These are phyloP conservation scores for Blastosporella zonata DNA, from an alignment of 1,284 basidiomycete genomes.

Conservation along the genomic window DNA sequence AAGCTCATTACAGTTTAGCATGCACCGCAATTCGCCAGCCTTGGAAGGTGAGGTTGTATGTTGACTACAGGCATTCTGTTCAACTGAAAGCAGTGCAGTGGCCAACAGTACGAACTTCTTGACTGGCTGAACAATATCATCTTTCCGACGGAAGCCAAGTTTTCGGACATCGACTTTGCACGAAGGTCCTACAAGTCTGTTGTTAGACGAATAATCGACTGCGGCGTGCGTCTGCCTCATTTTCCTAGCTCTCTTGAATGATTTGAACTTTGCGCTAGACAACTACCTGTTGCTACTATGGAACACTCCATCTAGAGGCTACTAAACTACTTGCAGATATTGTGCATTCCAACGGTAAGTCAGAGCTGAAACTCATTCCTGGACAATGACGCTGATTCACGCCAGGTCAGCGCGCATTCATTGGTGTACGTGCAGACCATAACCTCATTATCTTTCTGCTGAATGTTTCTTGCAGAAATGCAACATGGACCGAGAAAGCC, in stretches of 20 bases:
- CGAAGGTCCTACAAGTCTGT: conserved; percentile 68
- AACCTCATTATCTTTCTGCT: neutral
- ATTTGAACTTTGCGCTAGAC: conserved; percentile 59
- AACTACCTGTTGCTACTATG: conserved; percentile 93
- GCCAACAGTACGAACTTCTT: conserved; percentile 81
- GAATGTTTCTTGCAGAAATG: conserved; percentile 65
- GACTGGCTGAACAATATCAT: conserved; percentile 89
- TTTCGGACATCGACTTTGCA: conserved; percentile 74
- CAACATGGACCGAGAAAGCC: conserved; percentile 86
- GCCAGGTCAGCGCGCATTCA: conserved; percentile 71
- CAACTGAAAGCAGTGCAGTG: conserved; percentile 39
- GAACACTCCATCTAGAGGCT: conserved; percentile 77
- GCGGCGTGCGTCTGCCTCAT: conserved; percentile 61
- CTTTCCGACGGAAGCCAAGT: conserved; percentile 87
- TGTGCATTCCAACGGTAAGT: conserved; percentile 63
- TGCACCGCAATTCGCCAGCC: conserved; percentile 85
- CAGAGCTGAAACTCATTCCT: conserved; percentile 12
- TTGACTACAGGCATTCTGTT: conserved; percentile 5
- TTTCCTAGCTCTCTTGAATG: neutral
- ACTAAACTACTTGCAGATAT: conserved; percentile 82
- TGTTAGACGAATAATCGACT: conserved; percentile 72
- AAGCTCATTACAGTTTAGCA: conserved; percentile 47
- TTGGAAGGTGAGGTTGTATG: conserved; percentile 57
- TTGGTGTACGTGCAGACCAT: conserved; percentile 25
- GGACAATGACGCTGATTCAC: neutral